Base-by-base conservation (phyloP, 2,329 filamentous ascomycete species). In the Cercospora citrullina region DNA sequence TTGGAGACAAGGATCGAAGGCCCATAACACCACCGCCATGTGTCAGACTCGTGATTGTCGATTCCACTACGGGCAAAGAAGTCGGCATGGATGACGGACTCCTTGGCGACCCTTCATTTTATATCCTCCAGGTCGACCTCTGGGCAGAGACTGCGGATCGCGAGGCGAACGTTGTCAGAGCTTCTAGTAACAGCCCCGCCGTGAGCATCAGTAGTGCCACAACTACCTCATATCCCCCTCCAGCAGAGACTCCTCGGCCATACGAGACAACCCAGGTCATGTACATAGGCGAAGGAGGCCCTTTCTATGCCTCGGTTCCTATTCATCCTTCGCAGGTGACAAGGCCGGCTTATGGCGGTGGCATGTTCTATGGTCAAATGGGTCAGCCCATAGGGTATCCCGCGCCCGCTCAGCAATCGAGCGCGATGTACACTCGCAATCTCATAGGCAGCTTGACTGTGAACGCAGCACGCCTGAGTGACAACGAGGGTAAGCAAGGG, bases 1-100 rank as follows among this genome's bases (percentile, higher is more conserved):
- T 98, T 82, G 95, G 95, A 70, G 95, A 99, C 83, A 99, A 98
- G 91, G 95, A 99, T 80, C 91, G 95, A 72, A 87, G 95, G 71
- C 95, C 95, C 28, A 97, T 99, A 74, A 98, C 95, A 30, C 94
- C 95, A 14, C 95, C 95, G 23, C 94, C 95, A 3, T 97, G 94
- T 79, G 91, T 98, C 63, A 87, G 91, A 71, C 86, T 98, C 12
- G 85, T 95, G 45, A 90, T 98, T 62, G 88, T 86, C 69, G 92
- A 97, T 79, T 83, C 86, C 51, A 80, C 81, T 16, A 94, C 92
- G 0, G 90, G 91, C 23, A 89, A 92, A 76, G 93, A 96, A 78
- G 87, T 96, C 53, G 91, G 95, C 78, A 90, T 90, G n/a, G 71
- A 89, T 76, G 89, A 92, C 64, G 88, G 91, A 64, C 87, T 91